phyloP scores from a whole-genome alignment of 148 eudicot genomes.

The Vaccinium corymbosum region DNA sequence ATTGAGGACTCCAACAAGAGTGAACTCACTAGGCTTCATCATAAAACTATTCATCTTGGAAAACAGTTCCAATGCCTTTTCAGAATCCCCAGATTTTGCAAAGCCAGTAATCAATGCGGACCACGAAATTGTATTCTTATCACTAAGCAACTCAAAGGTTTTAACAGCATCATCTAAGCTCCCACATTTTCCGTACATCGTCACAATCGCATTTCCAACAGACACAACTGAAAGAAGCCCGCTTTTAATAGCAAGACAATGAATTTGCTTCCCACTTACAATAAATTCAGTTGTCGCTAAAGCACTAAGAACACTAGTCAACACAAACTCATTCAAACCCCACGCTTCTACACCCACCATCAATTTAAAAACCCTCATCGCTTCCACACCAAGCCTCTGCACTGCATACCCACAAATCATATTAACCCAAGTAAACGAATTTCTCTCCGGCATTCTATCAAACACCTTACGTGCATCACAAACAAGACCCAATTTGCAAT shows the following conservation, averaged over 20 bases:
- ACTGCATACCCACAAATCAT: constrained; percentile 49
- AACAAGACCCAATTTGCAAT: constrained; percentile 35
- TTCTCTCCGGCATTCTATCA: constrained; percentile 50
- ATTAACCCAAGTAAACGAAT: constrained; percentile 46
- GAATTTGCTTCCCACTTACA: constrained; percentile 37
- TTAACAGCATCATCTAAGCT: constrained; percentile 29
- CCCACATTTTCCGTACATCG: constrained; percentile 54
- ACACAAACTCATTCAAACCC: constrained; percentile 33
- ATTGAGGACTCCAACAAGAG: constrained; percentile 59
- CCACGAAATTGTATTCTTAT: constrained; percentile 46
- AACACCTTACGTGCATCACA: constrained; percentile 44
- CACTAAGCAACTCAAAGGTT: constrained; percentile 33
- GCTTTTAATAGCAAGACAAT: constrained; percentile 35
- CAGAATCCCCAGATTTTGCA: constrained; percentile 46
- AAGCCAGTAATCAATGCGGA: constrained; percentile 59
- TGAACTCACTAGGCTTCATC: constrained; percentile 45
- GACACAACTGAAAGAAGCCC: constrained; percentile 31
- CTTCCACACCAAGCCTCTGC: constrained; percentile 34
- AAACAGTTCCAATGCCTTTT: constrained; percentile 41
- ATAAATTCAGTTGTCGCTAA: constrained; percentile 24
- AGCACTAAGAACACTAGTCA: constrained; percentile 48
- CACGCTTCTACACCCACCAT: constrained; percentile 27
- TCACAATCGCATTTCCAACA: constrained; percentile 51
- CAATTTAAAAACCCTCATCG: constrained; percentile 37
- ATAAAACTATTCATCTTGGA: constrained; percentile 43